These are phyloP conservation scores for Coccomyxa subellipsoidea DNA, from an alignment of 163 green algal genomes.

Conservation along the genomic window DNA sequence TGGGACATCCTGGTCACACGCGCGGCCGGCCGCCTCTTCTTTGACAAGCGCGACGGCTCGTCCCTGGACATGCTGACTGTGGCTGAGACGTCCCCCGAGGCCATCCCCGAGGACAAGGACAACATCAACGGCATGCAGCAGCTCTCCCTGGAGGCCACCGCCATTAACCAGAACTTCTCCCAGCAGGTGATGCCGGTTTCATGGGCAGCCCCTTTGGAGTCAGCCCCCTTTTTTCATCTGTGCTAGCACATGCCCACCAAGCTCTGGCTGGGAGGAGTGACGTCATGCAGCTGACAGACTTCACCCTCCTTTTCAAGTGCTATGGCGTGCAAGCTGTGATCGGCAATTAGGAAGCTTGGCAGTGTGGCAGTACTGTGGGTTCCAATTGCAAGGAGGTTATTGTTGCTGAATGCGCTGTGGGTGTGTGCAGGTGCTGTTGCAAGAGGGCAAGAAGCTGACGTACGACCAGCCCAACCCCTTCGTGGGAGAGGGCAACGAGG, in stretches of 20 bases:
- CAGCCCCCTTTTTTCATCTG: neutral
- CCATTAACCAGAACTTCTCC: slow-evolving; percentile 91
- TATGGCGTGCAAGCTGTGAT: no score
- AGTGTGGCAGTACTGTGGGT: neutral
- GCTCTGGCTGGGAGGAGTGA: no score
- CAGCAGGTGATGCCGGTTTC: slow-evolving; percentile 61
- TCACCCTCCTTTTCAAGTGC: no score
- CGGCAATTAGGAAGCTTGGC: neutral
- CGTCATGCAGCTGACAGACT: no score
- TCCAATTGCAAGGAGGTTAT: neutral
- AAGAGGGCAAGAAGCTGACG: slow-evolving; percentile 41
- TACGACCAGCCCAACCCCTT: slow-evolving; percentile 78
- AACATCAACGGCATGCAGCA: slow-evolving; percentile 90
- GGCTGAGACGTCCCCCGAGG: slow-evolving; percentile 49
- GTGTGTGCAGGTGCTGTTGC: slow-evolving; percentile 44
- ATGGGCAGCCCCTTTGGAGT: neutral
- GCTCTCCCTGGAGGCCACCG: slow-evolving; percentile 87
- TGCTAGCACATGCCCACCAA: no score
- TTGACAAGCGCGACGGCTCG: slow-evolving; percentile 81
- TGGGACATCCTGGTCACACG: slow-evolving; percentile 90
- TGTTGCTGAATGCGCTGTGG: slow-evolving; percentile 10
- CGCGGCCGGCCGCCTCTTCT: slow-evolving; percentile 77
- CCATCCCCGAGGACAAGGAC: slow-evolving; percentile 83
- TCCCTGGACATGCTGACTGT: slow-evolving; percentile 69
- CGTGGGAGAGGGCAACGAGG: slow-evolving; percentile 24